phyloP scores from a whole-genome alignment of 2,329 filamentous ascomycete genomes.

The Fusarium sp. region DNA sequence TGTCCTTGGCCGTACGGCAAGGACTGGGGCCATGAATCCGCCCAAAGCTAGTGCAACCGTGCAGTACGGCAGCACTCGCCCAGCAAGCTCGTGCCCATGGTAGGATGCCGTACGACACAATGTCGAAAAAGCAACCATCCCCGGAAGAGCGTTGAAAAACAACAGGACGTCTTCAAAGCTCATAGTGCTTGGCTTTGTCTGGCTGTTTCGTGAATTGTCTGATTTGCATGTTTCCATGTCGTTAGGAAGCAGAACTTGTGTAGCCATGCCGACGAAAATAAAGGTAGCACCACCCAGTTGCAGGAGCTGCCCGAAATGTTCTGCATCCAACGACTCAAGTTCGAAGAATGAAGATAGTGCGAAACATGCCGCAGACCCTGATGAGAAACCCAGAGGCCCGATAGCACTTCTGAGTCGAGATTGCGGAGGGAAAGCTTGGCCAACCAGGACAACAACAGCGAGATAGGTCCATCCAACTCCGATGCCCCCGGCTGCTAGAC shows the following conservation, averaged over 20 bases:
- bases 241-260: background rate
- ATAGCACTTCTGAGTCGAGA: background rate
- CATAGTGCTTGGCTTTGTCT: background rate
- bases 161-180: background rate
- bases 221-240: background rate
- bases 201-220: background rate
- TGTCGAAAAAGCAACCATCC: background rate
- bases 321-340: background rate
- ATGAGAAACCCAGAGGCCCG: background rate
- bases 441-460: background rate
- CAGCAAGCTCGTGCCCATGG: background rate
- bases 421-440: background rate
- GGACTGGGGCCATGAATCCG: background rate
- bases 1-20: background rate
- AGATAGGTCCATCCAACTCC: background rate
- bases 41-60: background rate
- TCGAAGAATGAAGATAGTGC: background rate
- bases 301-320: background rate
- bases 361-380: background rate
- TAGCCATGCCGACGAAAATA: background rate
- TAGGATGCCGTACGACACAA: background rate
- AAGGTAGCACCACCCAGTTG: background rate
- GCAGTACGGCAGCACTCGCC: background rate
- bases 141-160: background rate
- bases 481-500: background rate